A percentile compares a stretch with the other conserved stretches of the same genome.
phyloP scores from a whole-genome alignment of 208 protist species.

The Wallacemonas sp. region DNA sequence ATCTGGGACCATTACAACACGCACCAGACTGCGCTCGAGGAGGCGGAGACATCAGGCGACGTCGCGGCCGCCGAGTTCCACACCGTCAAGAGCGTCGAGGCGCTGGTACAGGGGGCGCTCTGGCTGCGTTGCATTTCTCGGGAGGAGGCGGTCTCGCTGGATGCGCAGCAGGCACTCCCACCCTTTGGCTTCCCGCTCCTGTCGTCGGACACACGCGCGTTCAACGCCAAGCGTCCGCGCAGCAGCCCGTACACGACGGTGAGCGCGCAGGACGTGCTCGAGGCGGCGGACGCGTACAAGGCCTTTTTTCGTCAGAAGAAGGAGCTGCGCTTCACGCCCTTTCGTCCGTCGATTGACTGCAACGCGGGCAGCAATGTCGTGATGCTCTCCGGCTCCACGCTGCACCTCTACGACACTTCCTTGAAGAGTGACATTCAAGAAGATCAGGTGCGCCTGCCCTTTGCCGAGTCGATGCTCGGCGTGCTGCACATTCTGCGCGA shows the following conservation, averaged over 20 bases:
- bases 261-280: conserved; percentile 43
- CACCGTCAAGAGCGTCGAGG: conserved; percentile 77
- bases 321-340: conserved; percentile 52
- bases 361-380: conserved; percentile 80
- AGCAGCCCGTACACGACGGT: conserved; percentile 59
- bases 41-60: conserved; percentile 25
- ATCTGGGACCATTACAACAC: conserved; percentile 73
- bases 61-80: conserved; percentile 49
- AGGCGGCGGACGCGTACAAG: conserved; percentile 64
- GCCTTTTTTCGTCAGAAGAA: conserved; percentile 53
- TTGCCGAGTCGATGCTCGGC: conserved; percentile 82
- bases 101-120: conserved; percentile 74
- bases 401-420: conserved; percentile 88
- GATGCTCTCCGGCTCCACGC: conserved; percentile 60
- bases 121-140: conserved; percentile 75
- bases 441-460: conserved; percentile 74
- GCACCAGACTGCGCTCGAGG: conserved; percentile 68
- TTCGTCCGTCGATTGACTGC: conserved; percentile 61
- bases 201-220: conserved; percentile 73
- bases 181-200: conserved; percentile 77
- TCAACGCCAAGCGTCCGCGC: conserved; percentile 27
- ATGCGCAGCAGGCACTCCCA: conserved; percentile 29
- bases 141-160: conserved; percentile 49
- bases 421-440: conserved; percentile 66
- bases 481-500: conserved; percentile 64